Base-by-base conservation (phyloP, 768 basidiomycete genomes). In the Cyathus striatus region DNA sequence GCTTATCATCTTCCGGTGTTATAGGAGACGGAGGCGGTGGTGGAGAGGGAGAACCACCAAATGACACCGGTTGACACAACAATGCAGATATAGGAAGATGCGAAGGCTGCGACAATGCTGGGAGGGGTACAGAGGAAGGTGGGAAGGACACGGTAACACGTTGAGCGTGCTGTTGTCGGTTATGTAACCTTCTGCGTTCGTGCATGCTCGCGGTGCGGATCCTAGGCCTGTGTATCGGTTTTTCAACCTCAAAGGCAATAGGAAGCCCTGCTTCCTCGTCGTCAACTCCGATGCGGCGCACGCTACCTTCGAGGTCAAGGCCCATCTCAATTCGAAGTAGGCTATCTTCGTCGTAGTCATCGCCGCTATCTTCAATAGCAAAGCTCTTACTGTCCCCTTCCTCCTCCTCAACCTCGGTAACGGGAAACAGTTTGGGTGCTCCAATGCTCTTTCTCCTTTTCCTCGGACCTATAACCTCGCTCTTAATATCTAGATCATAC, bases 121-220 rank as follows among this genome's bases (percentile, higher is more conserved):
- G n/a, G n/a, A n/a, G n/a, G n/a, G n/a, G n/a, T n/a, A n/a, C n/a
- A n/a, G n/a, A n/a, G n/a, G n/a, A n/a, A n/a, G n/a, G n/a, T n/a
- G n/a, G n/a, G n/a, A n/a, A n/a, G n/a, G n/a, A n/a, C n/a, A n/a
- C 17, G 47, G 30, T 9, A 44, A 23, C 18, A 44, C 9, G 17
- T 50, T 43, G 34, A 46, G 48, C 26, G 51, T 54, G 45, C 40
- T 48, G 20, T 41, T 17, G 45, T 36, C 27, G 46, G 43, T 10
- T 49, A 49, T 17, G 48, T 50, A 50, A 42, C 51, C 20, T 46
- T 51, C 43, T 47, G 49, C 54, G 50, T 54, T 58, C 50, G 43
- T 57, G 57, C 56, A 63, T 68, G 49, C 64, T 69, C 39, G 57
- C 62, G 13, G 62, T 64, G 23, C 69, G 65, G 37, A 53, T 49